Evolutionary conservation across 768 basidiomycete species (phyloP).

Genomic region (Pleurotus cornucopiae): DNA sequence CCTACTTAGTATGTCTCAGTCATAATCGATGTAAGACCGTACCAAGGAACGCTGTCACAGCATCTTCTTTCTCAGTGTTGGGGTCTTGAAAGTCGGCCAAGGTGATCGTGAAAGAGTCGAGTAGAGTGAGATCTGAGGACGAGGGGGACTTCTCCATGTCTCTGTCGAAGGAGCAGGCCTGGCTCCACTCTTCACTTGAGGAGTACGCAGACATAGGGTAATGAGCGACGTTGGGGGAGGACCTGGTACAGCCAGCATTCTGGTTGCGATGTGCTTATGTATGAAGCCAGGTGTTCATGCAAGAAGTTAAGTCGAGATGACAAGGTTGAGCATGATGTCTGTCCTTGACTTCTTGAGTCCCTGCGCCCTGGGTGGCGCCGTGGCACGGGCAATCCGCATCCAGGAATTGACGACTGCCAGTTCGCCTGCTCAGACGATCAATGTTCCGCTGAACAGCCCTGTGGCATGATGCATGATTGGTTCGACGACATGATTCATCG

Average conservation of each 20-base stretch:
- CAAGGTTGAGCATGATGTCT: slow-evolving; percentile 1
- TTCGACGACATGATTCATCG: no score
- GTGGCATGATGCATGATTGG: background rate
- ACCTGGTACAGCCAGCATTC: slow-evolving; percentile 5
- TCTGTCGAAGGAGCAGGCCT: slow-evolving; percentile 4
- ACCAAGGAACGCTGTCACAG: slow-evolving; percentile 32
- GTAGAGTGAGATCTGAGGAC: slow-evolving; percentile 5
- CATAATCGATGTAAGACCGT: slow-evolving; percentile 13
- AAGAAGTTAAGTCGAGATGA: background rate
- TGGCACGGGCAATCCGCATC: background rate
- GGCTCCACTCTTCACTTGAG: slow-evolving; percentile 9
- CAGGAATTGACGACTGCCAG: slow-evolving; percentile 1
- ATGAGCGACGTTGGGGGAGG: slow-evolving; percentile 7
- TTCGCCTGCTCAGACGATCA: background rate
- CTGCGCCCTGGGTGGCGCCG: background rate
- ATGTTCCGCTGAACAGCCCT: background rate
- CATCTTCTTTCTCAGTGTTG: slow-evolving; percentile 35
- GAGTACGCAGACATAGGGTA: slow-evolving; percentile 8
- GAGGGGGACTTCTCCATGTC: slow-evolving; percentile 7
- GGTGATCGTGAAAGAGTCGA: slow-evolving; percentile 6
- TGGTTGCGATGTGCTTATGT: slow-evolving; percentile 6
- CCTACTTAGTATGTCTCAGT: background rate
- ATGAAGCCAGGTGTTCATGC: background rate
- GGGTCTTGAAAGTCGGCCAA: slow-evolving; percentile 35
- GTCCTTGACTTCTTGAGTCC: background rate